Evolutionary conservation across 495 filamentous ascomycete species (phyloP), one percentile per base, ranked within the genome.

Genomic region (Oidiodendron maius): DNA sequence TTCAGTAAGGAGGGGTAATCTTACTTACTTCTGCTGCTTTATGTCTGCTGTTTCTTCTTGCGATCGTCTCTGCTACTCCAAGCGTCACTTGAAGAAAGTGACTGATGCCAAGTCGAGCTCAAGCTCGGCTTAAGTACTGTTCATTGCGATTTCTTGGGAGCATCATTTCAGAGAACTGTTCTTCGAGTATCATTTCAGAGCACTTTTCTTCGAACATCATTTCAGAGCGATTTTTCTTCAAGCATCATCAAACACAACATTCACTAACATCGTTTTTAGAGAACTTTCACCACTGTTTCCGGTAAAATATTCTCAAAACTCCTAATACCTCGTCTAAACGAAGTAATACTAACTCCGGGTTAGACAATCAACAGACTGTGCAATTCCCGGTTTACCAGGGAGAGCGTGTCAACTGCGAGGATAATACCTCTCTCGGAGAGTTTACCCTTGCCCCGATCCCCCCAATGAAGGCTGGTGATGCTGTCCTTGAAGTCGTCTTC

Each of bases 371-470:
- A 69, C 87, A 87, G 62, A 96, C 91, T 39, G 93, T 98, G 16
- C 89, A 96, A 71, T 96, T 97, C 80, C 93, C 94, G 50, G 88
- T 95, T 37, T 97, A 76, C 81, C 91, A 97, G 79, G 94, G 94
- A 71, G 93, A 97, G 78, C 91, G 94, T 79, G 91, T 93, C 60
- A 96, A 97, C 80, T 97, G 94, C 68, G 90, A 95, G 68, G 94
- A 97, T 72, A 99, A 99, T 80, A 99, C 94, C 57, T 95, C 89
- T 35, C 82, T 99, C 40, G 93, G 93, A 63, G 94, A 99, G 73
- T 99, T 99, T 74, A 97, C 93, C 51, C 79, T 99, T 50, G 89
- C 93, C 59, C 93, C 94, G 51, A 95, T 97, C 55, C 93, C 93
- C 44, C 75, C 90, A 11, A 96, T 96, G 91, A 89, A 90, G 69